A percentile compares a stretch with the other conserved stretches of the same genome.
These are phyloP conservation scores for Tricladium varicosporioides DNA, from an alignment of 2,329 filamentous ascomycete genomes.

Conservation along the genomic window DNA sequence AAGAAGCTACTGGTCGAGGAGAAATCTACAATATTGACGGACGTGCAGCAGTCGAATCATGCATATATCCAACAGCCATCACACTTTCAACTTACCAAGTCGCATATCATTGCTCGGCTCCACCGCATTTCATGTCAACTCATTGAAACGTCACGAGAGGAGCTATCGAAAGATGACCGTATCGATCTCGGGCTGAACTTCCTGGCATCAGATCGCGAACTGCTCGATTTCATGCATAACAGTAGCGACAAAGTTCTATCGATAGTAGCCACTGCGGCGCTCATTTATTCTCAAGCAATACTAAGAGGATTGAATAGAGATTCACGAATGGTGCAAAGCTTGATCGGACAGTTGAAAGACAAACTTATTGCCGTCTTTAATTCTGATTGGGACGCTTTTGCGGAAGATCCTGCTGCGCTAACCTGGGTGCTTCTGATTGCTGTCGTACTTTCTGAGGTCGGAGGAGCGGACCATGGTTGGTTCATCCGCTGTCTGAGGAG, in stretches of 20 bases:
- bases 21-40: too few species aligned
- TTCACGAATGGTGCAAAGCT: background rate
- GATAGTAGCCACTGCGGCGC: background rate
- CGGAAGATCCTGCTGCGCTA: background rate
- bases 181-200: slow-evolving; percentile 1
- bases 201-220: slow-evolving; percentile 2
- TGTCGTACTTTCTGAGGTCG: background rate
- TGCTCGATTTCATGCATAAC: slow-evolving; percentile 1
- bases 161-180: background rate
- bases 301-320: background rate
- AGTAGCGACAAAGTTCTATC: background rate
- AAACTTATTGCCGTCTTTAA: background rate
- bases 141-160: background rate
- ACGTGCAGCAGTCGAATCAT: too few species aligned
- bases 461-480: background rate
- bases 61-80: too few species aligned
- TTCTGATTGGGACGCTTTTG: background rate
- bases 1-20: too few species aligned
- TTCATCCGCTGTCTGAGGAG: background rate
- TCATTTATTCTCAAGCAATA: slow-evolving; percentile 2
- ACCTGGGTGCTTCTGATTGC: slow-evolving; percentile 1
- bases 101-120: background rate
- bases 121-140: background rate
- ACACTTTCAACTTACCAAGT: too few species aligned
- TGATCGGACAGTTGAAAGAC: background rate